Conservation (phyloP, 2,329 filamentous ascomycete species). For the Epichloe uncinata region DNA sequence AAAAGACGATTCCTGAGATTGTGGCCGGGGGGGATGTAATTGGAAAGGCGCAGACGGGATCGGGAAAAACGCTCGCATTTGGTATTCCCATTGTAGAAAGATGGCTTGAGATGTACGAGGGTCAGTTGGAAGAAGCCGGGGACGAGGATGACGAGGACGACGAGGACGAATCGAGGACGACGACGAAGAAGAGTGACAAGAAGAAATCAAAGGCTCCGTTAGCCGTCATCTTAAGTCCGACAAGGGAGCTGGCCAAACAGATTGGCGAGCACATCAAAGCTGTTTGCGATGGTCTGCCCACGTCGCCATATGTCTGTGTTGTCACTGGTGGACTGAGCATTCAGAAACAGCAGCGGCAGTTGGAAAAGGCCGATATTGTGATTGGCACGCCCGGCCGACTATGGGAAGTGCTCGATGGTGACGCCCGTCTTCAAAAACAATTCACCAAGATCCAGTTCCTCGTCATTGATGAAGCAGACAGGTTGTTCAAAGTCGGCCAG, state of each 20-base stretch:
- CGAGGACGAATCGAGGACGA: neutral
- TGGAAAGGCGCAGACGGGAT: constrained; percentile 91
- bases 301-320: constrained; percentile 63
- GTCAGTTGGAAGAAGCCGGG: constrained; percentile 18
- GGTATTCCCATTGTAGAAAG: constrained; percentile 83
- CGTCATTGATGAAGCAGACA: constrained; percentile 88
- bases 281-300: constrained; percentile 49
- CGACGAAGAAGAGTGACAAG: constrained; percentile 2
- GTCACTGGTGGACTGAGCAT: constrained; percentile 86
- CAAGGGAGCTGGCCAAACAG: constrained; percentile 87
- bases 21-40: constrained; percentile 75
- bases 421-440: constrained; percentile 48
- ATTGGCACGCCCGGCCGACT: constrained; percentile 83
- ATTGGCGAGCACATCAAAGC: constrained; percentile 69
- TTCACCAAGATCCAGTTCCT: constrained; percentile 69
- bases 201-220: constrained; percentile 37
- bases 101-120: constrained; percentile 46
- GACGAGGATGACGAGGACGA: neutral
- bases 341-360: constrained; percentile 83
- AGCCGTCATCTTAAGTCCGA: constrained; percentile 79
- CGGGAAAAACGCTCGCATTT: constrained; percentile 92
- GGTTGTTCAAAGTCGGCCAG: constrained; percentile 80
- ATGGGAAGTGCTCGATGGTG: constrained; percentile 84
- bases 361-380: constrained; percentile 80
- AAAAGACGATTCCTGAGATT: constrained; percentile 66